Percentiles rank a stretch among this genome's conserved stretches.
These are phyloP conservation scores for Periglandula ipomoeae DNA, from an alignment of 2,329 filamentous ascomycete genomes.

Conservation along the genomic window DNA sequence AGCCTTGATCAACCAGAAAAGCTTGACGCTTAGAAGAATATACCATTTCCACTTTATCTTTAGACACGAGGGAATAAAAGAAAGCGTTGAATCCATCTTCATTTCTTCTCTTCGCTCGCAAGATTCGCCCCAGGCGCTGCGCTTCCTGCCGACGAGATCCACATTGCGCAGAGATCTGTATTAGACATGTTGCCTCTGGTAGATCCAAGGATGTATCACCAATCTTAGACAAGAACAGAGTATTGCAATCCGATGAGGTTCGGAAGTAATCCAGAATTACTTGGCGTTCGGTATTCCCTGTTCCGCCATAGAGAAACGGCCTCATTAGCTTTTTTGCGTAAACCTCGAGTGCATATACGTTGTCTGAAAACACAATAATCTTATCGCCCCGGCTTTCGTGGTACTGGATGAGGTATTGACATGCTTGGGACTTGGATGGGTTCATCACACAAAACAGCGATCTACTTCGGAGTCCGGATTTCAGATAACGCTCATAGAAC, in stretches of 20 bases:
- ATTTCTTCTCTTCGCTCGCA: slow-evolving; percentile 89
- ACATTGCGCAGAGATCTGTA: slow-evolving; percentile 96
- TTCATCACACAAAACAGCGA: slow-evolving; percentile 88
- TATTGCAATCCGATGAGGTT: slow-evolving; percentile 81
- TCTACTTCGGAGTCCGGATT: slow-evolving; percentile 49
- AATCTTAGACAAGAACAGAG: slow-evolving; percentile 93
- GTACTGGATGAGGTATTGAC: slow-evolving; percentile 94
- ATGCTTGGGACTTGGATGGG: slow-evolving; percentile 91
- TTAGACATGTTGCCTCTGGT: slow-evolving; percentile 91
- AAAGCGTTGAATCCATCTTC: slow-evolving; percentile 99
- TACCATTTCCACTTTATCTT: slow-evolving; percentile 96
- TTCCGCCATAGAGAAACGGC: slow-evolving; percentile 85
- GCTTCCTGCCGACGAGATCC: slow-evolving; percentile 95
- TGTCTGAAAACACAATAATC: slow-evolving; percentile 97
- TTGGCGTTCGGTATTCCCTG: slow-evolving; percentile 75
- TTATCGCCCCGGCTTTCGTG: slow-evolving; percentile 93
- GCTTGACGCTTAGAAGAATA: slow-evolving; percentile 95
- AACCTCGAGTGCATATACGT: slow-evolving; percentile 81
- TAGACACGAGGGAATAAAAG: slow-evolving; percentile 95
- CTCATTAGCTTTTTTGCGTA: slow-evolving; percentile 81
- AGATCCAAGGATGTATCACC: slow-evolving; percentile 97
- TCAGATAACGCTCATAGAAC: slow-evolving; percentile 95
- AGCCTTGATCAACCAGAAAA: slow-evolving; percentile 95
- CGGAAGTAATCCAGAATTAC: slow-evolving; percentile 88
- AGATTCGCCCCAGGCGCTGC: slow-evolving; percentile 83